Percentiles rank a stretch among this genome's conserved stretches.
Conservation (phyloP, 768 basidiomycete species). For the Grammothele lineata region DNA sequence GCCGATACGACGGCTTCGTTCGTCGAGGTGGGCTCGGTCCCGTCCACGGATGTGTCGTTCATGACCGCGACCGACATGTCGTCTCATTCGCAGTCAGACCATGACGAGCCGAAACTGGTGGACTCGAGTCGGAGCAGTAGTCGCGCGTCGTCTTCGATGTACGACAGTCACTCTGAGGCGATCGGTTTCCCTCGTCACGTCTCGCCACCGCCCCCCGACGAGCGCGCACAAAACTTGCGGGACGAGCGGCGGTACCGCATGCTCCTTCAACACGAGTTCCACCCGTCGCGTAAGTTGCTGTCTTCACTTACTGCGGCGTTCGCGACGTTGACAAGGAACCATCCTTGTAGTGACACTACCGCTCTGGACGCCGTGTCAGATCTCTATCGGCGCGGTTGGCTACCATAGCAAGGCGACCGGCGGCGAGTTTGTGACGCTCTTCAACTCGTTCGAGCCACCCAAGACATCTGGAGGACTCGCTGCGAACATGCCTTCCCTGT, state of each 20-base stretch:
- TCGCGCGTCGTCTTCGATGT: constrained; percentile 10
- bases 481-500: constrained; percentile 50
- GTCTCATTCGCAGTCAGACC: constrained; percentile 6
- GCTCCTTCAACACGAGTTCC: constrained; percentile 62
- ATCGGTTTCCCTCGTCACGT: constrained; percentile 13
- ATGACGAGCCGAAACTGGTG: not conserved
- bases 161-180: constrained; percentile 4
- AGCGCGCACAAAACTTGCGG: constrained; percentile 27
- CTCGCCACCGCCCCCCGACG: constrained; percentile 17
- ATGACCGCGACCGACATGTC: constrained; percentile 13
- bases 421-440: constrained; percentile 69
- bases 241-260: constrained; percentile 70
- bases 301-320: not conserved
- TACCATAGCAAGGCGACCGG: constrained; percentile 58
- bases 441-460: constrained; percentile 60
- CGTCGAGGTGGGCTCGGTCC: constrained; percentile 12
- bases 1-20: constrained; percentile 17
- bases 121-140: constrained; percentile 10
- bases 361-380: constrained; percentile 63
- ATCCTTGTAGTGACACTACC: constrained; percentile 35
- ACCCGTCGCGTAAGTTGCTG: constrained; percentile 52
- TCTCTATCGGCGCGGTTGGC: constrained; percentile 70
- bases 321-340: not conserved
- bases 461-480: constrained; percentile 41
- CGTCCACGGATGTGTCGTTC: constrained; percentile 18